These are phyloP conservation scores for Pseudopediastrum boryanum DNA, from an alignment of 139 green algal genomes.

Conservation along the genomic window DNA sequence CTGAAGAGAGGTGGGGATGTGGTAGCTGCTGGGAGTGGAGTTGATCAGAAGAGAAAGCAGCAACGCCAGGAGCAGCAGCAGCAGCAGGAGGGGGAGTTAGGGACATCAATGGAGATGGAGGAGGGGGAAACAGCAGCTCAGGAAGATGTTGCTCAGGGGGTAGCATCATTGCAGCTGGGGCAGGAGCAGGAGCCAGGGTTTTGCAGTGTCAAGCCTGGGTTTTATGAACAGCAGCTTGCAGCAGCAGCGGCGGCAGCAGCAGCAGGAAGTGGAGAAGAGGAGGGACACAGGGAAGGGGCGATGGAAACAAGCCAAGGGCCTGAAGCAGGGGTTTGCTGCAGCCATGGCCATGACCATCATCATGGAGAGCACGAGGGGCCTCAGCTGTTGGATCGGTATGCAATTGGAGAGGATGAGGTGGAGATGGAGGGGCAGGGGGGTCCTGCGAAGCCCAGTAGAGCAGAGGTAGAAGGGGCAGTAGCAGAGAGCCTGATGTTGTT, in stretches of 20 bases:
- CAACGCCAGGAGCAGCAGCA: background rate
- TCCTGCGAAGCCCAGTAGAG: no score
- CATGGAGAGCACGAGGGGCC: background rate
- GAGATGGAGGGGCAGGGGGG: no score
- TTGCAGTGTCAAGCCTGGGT: slow-evolving; percentile 30
- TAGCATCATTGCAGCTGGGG: no score
- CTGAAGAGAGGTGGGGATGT: background rate
- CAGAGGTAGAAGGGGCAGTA: no score
- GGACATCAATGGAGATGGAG: no score
- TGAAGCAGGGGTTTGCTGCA: slow-evolving; percentile 11
- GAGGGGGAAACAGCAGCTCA: no score
- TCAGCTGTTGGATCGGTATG: slow-evolving; percentile 13
- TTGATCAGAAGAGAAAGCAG: background rate
- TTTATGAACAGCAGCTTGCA: slow-evolving; percentile 40
- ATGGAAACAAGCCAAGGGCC: background rate
- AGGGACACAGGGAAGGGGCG: background rate
- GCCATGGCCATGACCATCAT: background rate
- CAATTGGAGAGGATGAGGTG: no score
- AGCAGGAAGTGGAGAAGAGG: background rate
- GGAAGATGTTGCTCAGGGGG: no score
- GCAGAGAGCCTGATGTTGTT: no score
- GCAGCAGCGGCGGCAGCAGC: slow-evolving; percentile 5
- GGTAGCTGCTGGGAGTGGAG: background rate
- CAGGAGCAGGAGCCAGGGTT: slow-evolving; percentile 14
- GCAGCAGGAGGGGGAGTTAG: slow-evolving; percentile 7